Percentiles rank a stretch among this genome's conserved stretches.
Conservation (phyloP, 352 stramenopile genomes). For the Phytophthora aleatoria region DNA sequence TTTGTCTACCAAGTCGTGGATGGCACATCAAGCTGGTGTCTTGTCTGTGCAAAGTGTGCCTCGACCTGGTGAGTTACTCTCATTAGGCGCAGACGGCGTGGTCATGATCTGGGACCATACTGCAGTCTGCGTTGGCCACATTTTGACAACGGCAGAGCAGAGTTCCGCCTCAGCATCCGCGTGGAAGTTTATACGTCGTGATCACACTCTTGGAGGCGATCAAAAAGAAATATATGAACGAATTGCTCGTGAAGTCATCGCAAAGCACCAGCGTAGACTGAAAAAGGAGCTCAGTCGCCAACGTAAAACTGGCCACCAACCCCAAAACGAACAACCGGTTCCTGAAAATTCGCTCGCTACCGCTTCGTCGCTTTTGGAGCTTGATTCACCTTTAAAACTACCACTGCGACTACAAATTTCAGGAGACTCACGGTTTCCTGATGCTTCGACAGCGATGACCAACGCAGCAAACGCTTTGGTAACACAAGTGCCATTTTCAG, state of each 20-base stretch:
- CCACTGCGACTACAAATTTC: not conserved
- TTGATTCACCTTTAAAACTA: constrained; percentile 14
- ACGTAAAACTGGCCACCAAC: not conserved
- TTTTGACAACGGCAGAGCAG: constrained; percentile 41
- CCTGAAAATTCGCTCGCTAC: not conserved
- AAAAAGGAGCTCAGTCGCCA: constrained; percentile 31
- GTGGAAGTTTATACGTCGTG: constrained; percentile 60
- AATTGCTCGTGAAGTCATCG: constrained; percentile 49
- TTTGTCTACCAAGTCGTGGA: constrained; percentile 41
- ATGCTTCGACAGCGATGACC: constrained; percentile 28
- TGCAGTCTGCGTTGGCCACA: constrained; percentile 48
- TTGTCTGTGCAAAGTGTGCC: constrained; percentile 41
- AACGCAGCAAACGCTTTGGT: constrained; percentile 28
- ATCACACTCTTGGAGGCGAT: constrained; percentile 34
- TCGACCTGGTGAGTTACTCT: constrained; percentile 53
- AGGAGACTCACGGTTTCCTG: constrained; percentile 11
- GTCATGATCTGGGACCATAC: constrained; percentile 59
- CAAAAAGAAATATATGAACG: constrained; percentile 37
- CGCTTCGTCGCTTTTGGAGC: constrained; percentile 18
- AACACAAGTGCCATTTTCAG: constrained; percentile 43
- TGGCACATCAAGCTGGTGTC: constrained; percentile 45
- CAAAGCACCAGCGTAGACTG: constrained; percentile 40
- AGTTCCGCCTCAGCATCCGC: constrained; percentile 21
- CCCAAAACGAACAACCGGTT: constrained; percentile 4
- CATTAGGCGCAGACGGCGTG: constrained; percentile 43